Evolutionary conservation across 2,329 filamentous ascomycete genomes (phyloP).

Genomic region (Verticillium zaregamsianum): DNA sequence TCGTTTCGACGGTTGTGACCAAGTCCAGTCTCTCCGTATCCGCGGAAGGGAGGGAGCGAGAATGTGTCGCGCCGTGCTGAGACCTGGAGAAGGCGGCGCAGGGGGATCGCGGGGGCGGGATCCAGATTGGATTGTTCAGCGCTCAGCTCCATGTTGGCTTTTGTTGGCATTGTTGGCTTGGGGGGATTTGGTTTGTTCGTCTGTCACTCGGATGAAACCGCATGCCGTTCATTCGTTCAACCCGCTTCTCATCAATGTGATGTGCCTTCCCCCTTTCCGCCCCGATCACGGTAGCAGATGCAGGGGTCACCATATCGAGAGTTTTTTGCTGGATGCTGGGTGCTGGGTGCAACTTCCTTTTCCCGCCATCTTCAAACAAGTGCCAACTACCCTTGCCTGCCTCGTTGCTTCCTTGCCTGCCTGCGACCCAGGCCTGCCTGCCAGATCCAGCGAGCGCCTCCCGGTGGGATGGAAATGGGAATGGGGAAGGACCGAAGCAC

Average conservation of each 20-base stretch:
- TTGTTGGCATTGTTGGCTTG: background rate
- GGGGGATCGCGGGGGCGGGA: background rate
- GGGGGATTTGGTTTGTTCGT: background rate
- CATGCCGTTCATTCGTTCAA: background rate
- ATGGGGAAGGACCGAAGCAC: background rate
- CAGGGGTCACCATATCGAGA: background rate
- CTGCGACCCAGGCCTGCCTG: background rate
- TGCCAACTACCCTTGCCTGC: background rate
- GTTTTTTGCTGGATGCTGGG: background rate
- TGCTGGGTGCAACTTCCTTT: background rate
- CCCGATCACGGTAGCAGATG: background rate
- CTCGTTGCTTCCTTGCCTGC: background rate
- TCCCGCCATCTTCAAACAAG: background rate
- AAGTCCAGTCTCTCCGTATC: background rate
- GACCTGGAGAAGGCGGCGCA: background rate
- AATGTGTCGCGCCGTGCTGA: background rate
- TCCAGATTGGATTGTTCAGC: background rate
- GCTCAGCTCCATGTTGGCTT: background rate
- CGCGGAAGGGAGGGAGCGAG: background rate
- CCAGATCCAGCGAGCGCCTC: background rate
- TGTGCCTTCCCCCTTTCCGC: too few species aligned
- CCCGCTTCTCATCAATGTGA: too few species aligned
- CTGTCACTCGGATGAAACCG: background rate
- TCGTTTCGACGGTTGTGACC: background rate
- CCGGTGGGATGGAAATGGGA: background rate